Evolutionary conservation across 2,329 filamentous ascomycete species (phyloP), one percentile per base, ranked within the genome.

Genomic region (Penicillium sclerotiorum): DNA sequence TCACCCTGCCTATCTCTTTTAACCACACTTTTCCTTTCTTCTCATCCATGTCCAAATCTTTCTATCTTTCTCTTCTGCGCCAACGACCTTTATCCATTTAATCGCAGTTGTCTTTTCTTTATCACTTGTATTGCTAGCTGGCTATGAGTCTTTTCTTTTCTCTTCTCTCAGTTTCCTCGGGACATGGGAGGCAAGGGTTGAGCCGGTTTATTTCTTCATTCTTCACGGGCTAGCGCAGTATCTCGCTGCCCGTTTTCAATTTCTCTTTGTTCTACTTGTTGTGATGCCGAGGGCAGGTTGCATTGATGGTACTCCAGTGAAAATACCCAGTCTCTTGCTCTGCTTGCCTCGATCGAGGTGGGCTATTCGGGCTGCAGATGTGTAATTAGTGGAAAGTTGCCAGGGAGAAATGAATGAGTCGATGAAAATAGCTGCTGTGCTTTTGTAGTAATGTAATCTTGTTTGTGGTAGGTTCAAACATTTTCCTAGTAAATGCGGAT

Each of bases 91-190:
- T 65, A 66, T 63, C 64, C 60, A 47, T 57, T 57, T 58, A 55
- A 61, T 64, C 43, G 56, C 54, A 52, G 60, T 62, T 45, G 57
- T 55, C 45, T 58, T 64, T 61, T 59, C 58, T 43, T 61, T 64
- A 68, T 56, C 50, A 61, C 52, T 61, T 72, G 68, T 70, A 71
- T 71, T 72, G 68, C 63, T 72, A 71, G 58, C 59, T 70, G 63
- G 64, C 59, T 68, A 70, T 64, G 66, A 65, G 60, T 54, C 62
- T 61, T 56, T 61, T 54, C 53, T 46, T 55, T 50, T 61, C 58
- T 49, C 43, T 57, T 48, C 44, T 57, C 49, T 58, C 51, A 52
- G 37, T 51, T 47, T 45, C 17, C 22, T 35, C 22, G 36, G 27
- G 32, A 32, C 37, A 17, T 42, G 27, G 41, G 38, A 47, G 49